Percentiles rank a stretch among this genome's conserved stretches.
These are phyloP conservation scores for Pseudohyphozyma bogoriensis DNA, from an alignment of 768 basidiomycete genomes.

Conservation along the genomic window DNA sequence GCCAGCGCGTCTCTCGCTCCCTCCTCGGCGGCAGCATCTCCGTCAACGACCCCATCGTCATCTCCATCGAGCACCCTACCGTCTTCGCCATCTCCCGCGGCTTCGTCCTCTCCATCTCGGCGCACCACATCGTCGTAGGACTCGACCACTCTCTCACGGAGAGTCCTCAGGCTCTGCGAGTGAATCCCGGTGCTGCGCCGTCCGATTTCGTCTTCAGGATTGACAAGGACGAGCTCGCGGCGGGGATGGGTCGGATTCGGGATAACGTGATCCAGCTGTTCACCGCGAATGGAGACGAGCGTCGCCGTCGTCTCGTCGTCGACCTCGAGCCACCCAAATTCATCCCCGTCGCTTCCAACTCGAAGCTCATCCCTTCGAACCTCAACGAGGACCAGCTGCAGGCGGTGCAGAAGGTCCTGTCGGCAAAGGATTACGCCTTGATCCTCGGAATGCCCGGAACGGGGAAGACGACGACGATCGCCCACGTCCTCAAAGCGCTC, in stretches of 20 bases:
- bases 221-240: slow-evolving; percentile 83
- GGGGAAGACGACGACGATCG: slow-evolving; percentile 92
- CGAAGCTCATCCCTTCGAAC: slow-evolving; percentile 36
- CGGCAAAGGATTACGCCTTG: slow-evolving; percentile 78
- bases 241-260: slow-evolving; percentile 77
- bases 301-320: slow-evolving; percentile 64
- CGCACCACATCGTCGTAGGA: slow-evolving; percentile 58
- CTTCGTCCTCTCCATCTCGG: slow-evolving; percentile 63
- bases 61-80: slow-evolving; percentile 70
- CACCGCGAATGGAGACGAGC: slow-evolving; percentile 59
- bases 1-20: slow-evolving; percentile 33
- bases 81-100: slow-evolving; percentile 76
- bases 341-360: slow-evolving; percentile 30
- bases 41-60: slow-evolving; percentile 67
- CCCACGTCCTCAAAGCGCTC: slow-evolving; percentile 68
- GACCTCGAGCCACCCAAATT: slow-evolving; percentile 66
- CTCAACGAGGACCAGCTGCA: slow-evolving; percentile 63
- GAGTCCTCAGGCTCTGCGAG: slow-evolving; percentile 31
- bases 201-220: slow-evolving; percentile 56
- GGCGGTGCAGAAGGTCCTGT: slow-evolving; percentile 64
- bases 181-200: slow-evolving; percentile 25
- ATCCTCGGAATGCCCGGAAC: slow-evolving; percentile 98
- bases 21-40: slow-evolving; percentile 70
- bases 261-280: slow-evolving; percentile 85
- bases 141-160: slow-evolving; percentile 53